Evolutionary conservation across 2,329 filamentous ascomycete genomes (phyloP).

Genomic region (Colletotrichum lentis): DNA sequence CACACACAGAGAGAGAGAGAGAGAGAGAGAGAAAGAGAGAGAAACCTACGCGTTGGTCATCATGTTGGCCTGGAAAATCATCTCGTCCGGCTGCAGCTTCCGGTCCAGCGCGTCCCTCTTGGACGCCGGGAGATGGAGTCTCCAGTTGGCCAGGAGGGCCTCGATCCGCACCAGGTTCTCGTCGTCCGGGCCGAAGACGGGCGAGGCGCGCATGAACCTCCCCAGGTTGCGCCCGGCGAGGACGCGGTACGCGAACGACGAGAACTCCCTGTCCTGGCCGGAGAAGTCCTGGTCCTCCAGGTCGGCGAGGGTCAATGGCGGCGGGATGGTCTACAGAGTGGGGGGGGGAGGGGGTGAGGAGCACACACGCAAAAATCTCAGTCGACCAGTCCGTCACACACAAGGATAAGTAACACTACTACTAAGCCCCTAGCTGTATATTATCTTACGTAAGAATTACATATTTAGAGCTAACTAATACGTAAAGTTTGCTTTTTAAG

Average conservation of each 20-base stretch:
- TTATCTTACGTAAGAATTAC: no score
- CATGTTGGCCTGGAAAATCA: conserved; percentile 92
- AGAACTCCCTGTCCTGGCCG: conserved; percentile 75
- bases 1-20: no score
- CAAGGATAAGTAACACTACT: no score
- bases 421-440: no score
- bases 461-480: no score
- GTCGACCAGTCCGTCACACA: no score
- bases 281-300: conserved; percentile 81
- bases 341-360: no score
- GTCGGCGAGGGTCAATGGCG: conserved; percentile 71
- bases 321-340: conserved; percentile 60
- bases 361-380: no score
- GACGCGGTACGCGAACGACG: conserved; percentile 85
- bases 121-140: conserved; percentile 75
- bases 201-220: conserved; percentile 70
- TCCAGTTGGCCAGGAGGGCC: conserved; percentile 73
- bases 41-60: conserved; percentile 66
- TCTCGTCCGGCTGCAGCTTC: conserved; percentile 80
- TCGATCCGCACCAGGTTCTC: conserved; percentile 62
- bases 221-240: conserved; percentile 82
- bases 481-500: no score
- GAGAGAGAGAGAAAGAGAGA: neutral
- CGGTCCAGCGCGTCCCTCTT: conserved; percentile 76
- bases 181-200: conserved; percentile 61